Evolutionary conservation across 129 eudicot genomes (phyloP).

Genomic region (Chrysanthemum lavandulifolium): DNA sequence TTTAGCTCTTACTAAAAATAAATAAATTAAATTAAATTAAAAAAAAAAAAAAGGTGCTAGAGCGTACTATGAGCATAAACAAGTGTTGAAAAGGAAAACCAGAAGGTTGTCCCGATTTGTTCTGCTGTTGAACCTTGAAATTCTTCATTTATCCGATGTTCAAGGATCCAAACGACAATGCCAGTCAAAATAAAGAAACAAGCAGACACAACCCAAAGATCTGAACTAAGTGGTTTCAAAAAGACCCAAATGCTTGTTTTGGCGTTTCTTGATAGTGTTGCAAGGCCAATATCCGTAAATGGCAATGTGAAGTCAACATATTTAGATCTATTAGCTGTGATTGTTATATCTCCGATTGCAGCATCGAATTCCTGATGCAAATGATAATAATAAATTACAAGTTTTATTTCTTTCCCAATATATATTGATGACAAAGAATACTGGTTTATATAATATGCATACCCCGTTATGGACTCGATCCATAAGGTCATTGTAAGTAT

Average conservation of each 20-base stretch:
- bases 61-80: constrained; percentile 41
- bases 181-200: constrained; percentile 33
- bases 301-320: constrained; percentile 57
- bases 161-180: constrained; percentile 41
- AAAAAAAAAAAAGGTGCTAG: neutral
- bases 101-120: constrained; percentile 36
- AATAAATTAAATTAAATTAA: no score
- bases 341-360: constrained; percentile 49
- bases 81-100: constrained; percentile 43
- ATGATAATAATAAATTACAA: constrained; percentile 2
- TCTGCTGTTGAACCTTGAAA: constrained; percentile 32
- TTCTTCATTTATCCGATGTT: constrained; percentile 28
- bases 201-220: constrained; percentile 36
- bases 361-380: constrained; percentile 42
- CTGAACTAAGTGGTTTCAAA: constrained; percentile 36
- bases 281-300: constrained; percentile 36
- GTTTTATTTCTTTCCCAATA: no score
- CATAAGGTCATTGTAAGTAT: constrained; percentile 15
- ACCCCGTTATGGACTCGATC: constrained; percentile 12
- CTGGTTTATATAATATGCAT: neutral
- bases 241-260: constrained; percentile 40
- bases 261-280: constrained; percentile 24
- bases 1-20: no score
- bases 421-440: neutral
- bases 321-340: constrained; percentile 32